Base-by-base conservation (phyloP, 768 basidiomycete species). In the Podaxis sp. region DNA sequence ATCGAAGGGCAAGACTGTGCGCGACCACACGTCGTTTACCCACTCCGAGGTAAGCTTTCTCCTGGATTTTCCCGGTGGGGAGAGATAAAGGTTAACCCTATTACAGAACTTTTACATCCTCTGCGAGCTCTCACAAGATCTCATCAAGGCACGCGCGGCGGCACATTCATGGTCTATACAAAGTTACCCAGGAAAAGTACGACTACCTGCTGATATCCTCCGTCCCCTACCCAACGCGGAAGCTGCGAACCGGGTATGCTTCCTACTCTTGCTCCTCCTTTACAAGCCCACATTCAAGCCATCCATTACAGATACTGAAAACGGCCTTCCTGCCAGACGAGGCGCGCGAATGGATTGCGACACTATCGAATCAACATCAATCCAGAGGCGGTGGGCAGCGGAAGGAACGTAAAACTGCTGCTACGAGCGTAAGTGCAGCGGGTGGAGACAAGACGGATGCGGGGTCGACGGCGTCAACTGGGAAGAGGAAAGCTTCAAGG, bases 61-160 rank as follows among this genome's bases (percentile, higher is more conserved):
- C 21, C 36, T 50, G 16, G 18, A 50, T n/a, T 44, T 6, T 21
- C 25, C 9, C 16, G 18, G 38, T 11, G 27, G 27, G 1, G 11
- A 25, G 6, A 32, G 23, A 37, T 36, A 9, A 5, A 37, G 47
- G 25, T 57, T 50, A 27, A 7, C 32, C 16, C 44, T 21, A 25
- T n/a, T 35, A n/a, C 65, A 97, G 95, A 91, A 93, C 70, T 77
- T 99, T 42, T 98, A 97, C 68, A 80, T 86, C 7, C 78, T 93
- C 61, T 87, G 90, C 64, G 97, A 99, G 66, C 79, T 98, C 6
- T 89, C 96, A 0, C 93, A 97, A 72, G 85, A 92, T 65, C 75
- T 97, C 36, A 89, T 98, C 72, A 90, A 88, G 67, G 74, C 79
- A 0, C 82, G 83, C n/a, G 85, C 86, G 0, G 81, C 84, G 36